Conservation (phyloP, 768 basidiomycete genomes). For the Dioszegia crocea region DNA sequence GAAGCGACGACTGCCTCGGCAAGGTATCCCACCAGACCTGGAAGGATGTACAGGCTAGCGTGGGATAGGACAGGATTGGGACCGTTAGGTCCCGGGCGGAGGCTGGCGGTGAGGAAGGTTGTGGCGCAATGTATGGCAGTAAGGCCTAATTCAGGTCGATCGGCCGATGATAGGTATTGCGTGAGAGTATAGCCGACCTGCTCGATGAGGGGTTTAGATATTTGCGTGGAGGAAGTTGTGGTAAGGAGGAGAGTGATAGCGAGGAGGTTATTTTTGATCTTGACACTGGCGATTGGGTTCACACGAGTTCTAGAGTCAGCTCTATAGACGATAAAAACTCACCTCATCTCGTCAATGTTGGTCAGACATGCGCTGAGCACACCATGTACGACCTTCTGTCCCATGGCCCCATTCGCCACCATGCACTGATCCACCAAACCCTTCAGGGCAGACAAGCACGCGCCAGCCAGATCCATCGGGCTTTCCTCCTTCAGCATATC, state of each 20-base stretch:
- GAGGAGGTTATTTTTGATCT: slow-evolving; percentile 84
- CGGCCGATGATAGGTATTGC: slow-evolving; percentile 66
- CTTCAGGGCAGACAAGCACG: slow-evolving; percentile 76
- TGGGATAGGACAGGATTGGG: slow-evolving; percentile 59
- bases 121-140: slow-evolving; percentile 86
- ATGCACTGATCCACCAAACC: slow-evolving; percentile 59
- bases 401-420: slow-evolving; percentile 45
- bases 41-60: slow-evolving; percentile 68
- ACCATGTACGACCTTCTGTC: slow-evolving; percentile 59
- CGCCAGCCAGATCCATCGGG: slow-evolving; percentile 70
- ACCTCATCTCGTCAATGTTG: slow-evolving; percentile 92
- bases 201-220: slow-evolving; percentile 73
- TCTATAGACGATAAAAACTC: slow-evolving; percentile 32
- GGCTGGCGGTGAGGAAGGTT: slow-evolving; percentile 71
- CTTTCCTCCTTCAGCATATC: slow-evolving; percentile 85
- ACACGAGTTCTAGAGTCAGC: slow-evolving; percentile 60
- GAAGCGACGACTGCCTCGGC: slow-evolving; percentile 63
- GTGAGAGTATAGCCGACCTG: slow-evolving; percentile 78
- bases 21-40: slow-evolving; percentile 74
- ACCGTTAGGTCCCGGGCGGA: slow-evolving; percentile 56
- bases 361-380: slow-evolving; percentile 77
- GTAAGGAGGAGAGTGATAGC: slow-evolving; percentile 81
- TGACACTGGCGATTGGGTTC: slow-evolving; percentile 69
- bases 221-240: slow-evolving; percentile 60
- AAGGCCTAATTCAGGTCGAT: slow-evolving; percentile 65